Conservation (phyloP, 2,329 filamentous ascomycete species). For the Microcyclospora tardicrescens region DNA sequence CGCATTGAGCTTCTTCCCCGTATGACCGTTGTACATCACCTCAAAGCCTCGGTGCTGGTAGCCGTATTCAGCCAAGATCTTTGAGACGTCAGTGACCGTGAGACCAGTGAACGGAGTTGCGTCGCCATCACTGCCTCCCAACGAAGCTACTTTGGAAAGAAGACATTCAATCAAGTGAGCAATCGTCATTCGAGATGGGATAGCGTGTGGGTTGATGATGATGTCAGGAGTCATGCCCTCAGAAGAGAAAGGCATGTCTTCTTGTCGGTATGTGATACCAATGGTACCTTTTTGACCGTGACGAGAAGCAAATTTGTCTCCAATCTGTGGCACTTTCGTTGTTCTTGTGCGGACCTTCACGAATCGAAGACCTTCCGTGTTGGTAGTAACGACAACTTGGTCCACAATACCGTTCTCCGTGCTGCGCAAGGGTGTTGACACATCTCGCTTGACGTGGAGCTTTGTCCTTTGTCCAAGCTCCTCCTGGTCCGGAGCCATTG, state of each 20-base stretch:
- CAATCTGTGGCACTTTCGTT: constrained; percentile 96
- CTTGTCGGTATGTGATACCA: constrained; percentile 92
- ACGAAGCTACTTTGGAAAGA: constrained; percentile 84
- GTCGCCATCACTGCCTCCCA: constrained; percentile 91
- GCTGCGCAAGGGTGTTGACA: constrained; percentile 84
- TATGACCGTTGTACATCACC: constrained; percentile 98
- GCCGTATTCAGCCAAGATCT: constrained; percentile 72
- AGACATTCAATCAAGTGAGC: constrained; percentile 99
- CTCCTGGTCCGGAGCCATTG: constrained; percentile 81
- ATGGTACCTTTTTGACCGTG: constrained; percentile 99
- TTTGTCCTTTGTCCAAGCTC: constrained; percentile 87
- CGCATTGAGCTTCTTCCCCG: constrained; percentile 79
- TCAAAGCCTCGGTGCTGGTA: constrained; percentile 97
- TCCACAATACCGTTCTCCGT: constrained; percentile 97
- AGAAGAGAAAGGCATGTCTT: constrained; percentile 95
- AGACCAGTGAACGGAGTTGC: constrained; percentile 97
- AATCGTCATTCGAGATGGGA: constrained; percentile 99
- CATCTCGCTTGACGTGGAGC: constrained; percentile 83
- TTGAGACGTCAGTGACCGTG: constrained; percentile 85
- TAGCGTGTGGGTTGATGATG: constrained; percentile 98
- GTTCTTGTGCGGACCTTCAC: constrained; percentile 96
- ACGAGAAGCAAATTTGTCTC: constrained; percentile 97
- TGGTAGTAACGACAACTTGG: constrained; percentile 84
- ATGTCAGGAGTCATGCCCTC: constrained; percentile 89
- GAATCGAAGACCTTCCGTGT: constrained; percentile 84